These are phyloP conservation scores for Syncephalastrum monosporum DNA, from an alignment of 371 early-diverging fungal species.

Conservation along the genomic window DNA sequence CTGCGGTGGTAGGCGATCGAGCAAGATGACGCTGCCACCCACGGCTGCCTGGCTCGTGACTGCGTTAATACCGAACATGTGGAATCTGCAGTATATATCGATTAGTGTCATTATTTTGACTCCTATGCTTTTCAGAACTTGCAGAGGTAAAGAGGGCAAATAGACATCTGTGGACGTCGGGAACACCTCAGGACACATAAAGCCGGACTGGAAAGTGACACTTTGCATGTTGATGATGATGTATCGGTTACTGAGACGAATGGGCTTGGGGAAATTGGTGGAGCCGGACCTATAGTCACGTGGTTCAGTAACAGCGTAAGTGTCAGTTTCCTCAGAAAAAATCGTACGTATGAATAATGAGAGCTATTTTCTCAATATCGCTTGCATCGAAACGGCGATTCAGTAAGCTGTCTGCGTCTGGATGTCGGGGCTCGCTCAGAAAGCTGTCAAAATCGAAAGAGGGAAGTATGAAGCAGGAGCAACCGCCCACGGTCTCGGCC, in stretches of 20 bases:
- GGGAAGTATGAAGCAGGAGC: background rate
- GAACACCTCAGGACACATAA: background rate
- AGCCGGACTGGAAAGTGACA: background rate
- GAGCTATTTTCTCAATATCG: slow-evolving; percentile 10
- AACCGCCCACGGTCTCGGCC: background rate
- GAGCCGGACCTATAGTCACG: slow-evolving; percentile 20
- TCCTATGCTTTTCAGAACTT: too few relatives aligned
- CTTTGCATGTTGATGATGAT: slow-evolving; percentile 6
- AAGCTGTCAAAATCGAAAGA: slow-evolving; percentile 2
- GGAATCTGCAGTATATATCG: too few relatives aligned
- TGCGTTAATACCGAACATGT: too few relatives aligned
- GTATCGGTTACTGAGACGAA: slow-evolving; percentile 23
- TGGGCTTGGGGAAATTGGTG: slow-evolving; percentile 24
- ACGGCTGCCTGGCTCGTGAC: too few relatives aligned
- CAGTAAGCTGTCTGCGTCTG: background rate
- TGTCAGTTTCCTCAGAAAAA: background rate
- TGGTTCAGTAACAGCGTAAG: background rate
- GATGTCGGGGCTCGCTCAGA: background rate
- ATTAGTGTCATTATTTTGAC: background rate
- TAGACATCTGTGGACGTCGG: background rate
- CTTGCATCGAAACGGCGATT: background rate
- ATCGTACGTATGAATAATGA: slow-evolving; percentile 14
- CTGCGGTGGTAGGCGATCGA: too few relatives aligned
- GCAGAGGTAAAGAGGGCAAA: background rate
- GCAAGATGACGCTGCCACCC: too few relatives aligned